These are phyloP conservation scores for Endothia cerciana DNA, from an alignment of 2,329 filamentous ascomycete genomes.

Conservation along the genomic window DNA sequence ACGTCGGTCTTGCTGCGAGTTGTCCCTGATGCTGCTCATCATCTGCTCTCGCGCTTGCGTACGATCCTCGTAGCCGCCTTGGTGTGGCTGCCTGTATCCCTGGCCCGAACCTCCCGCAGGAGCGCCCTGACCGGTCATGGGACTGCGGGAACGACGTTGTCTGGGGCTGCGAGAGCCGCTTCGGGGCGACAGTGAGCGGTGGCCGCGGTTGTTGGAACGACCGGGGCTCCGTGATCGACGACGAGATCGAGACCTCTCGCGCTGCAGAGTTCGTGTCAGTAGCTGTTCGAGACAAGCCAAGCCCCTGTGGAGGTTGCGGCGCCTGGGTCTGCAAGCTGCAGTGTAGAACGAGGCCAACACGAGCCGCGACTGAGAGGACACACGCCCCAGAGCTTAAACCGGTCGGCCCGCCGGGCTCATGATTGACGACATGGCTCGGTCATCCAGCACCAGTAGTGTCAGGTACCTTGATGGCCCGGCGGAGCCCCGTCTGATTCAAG, in stretches of 20 bases:
- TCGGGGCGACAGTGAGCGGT: slow-evolving; percentile 60
- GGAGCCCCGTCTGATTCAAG: slow-evolving; percentile 3
- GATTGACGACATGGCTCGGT: slow-evolving; percentile 16
- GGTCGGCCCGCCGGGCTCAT: neutral
- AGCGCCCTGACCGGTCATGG: slow-evolving; percentile 78
- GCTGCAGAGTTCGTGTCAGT: slow-evolving; percentile 55
- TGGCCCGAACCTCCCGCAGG: slow-evolving; percentile 71
- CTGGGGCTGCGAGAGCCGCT: slow-evolving; percentile 46
- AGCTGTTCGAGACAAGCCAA: slow-evolving; percentile 26
- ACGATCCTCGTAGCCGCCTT: slow-evolving; percentile 83
- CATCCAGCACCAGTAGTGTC: slow-evolving; percentile 13
- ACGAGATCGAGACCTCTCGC: slow-evolving; percentile 81
- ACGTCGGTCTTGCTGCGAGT: slow-evolving; percentile 96
- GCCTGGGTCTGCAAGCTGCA: neutral
- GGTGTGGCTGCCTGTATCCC: slow-evolving; percentile 68
- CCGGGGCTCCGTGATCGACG: slow-evolving; percentile 85
- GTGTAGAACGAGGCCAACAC: neutral
- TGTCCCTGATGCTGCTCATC: slow-evolving; percentile 93
- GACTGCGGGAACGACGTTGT: slow-evolving; percentile 81
- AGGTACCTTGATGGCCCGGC: slow-evolving; percentile 25
- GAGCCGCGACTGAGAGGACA: neutral
- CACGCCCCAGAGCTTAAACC: too few relatives aligned
- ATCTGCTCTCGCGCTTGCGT: slow-evolving; percentile 85
- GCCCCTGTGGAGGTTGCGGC: neutral
- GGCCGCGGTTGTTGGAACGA: slow-evolving; percentile 69